Conservation (phyloP, 805 yeast species). For the Suhomyces sp. region DNA sequence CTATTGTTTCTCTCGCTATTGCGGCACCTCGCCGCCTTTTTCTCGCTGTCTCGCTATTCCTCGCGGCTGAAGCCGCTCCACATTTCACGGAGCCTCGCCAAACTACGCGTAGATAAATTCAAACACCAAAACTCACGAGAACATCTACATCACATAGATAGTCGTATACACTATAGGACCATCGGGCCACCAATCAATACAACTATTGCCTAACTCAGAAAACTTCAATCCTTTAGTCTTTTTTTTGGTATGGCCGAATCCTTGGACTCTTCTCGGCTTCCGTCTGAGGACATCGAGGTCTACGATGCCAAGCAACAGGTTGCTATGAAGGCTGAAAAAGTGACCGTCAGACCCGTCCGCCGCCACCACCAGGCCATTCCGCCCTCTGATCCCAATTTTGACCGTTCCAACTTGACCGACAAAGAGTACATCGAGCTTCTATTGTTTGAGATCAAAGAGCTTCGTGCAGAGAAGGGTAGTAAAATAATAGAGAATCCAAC, state of each 20-base stretch:
- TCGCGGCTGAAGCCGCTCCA: not conserved
- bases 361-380: constrained; percentile 7
- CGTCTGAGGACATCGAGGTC: not conserved
- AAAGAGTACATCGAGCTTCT: constrained; percentile 34
- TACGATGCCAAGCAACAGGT: constrained; percentile 1
- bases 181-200: not conserved
- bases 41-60: not conserved
- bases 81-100: constrained; percentile 1
- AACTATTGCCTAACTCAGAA: too few relatives aligned
- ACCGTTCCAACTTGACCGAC: constrained; percentile 26
- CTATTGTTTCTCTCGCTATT: not conserved
- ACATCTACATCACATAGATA: not conserved
- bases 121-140: not conserved
- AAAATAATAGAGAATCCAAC: not conserved
- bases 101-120: not conserved
- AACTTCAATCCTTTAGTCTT: not conserved
- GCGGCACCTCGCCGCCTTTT: not conserved
- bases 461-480: constrained; percentile 16
- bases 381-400: constrained; percentile 38
- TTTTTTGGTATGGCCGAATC: not conserved
- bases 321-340: constrained; percentile 1
- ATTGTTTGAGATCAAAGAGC: constrained; percentile 34
- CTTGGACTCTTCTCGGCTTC: not conserved
- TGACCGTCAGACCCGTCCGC: not conserved
- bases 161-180: not conserved